Conservation (phyloP, 257 asterid species). For the Parsonsia alboflavescens region DNA sequence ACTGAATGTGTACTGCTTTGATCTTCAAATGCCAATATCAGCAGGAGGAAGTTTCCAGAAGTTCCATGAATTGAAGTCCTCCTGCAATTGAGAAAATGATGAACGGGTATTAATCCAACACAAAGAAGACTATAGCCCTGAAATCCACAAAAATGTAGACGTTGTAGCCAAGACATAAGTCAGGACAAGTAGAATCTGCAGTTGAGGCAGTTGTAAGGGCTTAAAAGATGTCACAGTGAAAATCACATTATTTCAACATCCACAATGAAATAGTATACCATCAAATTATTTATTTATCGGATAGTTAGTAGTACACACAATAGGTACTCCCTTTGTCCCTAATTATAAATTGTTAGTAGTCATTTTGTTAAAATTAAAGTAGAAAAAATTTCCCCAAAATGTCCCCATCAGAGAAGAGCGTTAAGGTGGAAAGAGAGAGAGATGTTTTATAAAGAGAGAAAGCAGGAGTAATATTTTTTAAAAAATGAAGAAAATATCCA, state of each 20-base stretch:
- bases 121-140: neutral
- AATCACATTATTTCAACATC: neutral
- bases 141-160: neutral
- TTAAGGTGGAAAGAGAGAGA: too few species aligned
- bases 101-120: neutral
- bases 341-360: too few species aligned
- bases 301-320: neutral
- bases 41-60: constrained; percentile 81
- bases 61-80: constrained; percentile 77
- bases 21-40: constrained; percentile 27
- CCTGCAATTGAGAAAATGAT: constrained; percentile 40
- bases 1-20: neutral
- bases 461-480: too few species aligned
- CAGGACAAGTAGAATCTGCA: neutral
- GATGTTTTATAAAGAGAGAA: too few species aligned
- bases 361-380: too few species aligned
- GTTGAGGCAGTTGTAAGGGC: neutral
- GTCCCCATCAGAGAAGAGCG: too few species aligned
- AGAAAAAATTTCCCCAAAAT: too few species aligned
- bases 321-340: too few species aligned
- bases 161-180: neutral
- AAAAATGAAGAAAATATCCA: too few species aligned
- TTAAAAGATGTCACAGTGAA: neutral
- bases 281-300: neutral
- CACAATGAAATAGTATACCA: neutral